These are phyloP conservation scores for Metschnikowia lochheadii DNA, from an alignment of 805 yeast species.

Conservation along the genomic window DNA sequence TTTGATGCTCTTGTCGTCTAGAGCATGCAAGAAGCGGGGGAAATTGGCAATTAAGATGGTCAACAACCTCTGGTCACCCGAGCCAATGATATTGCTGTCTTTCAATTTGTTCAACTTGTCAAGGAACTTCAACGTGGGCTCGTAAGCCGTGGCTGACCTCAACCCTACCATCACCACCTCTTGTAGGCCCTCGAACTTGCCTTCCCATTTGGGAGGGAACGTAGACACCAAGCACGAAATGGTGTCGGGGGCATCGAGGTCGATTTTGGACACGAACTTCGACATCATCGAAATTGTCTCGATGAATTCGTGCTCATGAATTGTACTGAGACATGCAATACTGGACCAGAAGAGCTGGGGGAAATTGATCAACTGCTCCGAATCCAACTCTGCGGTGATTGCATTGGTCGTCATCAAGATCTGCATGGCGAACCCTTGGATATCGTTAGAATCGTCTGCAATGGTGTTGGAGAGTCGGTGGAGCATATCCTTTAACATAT, in stretches of 20 bases:
- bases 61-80: slow-evolving; percentile 62
- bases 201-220: slow-evolving; percentile 96
- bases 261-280: slow-evolving; percentile 82
- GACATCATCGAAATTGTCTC: slow-evolving; percentile 80
- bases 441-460: slow-evolving; percentile 82
- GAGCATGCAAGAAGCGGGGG: slow-evolving; percentile 81
- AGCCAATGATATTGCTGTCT: slow-evolving; percentile 75
- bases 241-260: slow-evolving; percentile 78
- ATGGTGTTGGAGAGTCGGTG: slow-evolving; percentile 90
- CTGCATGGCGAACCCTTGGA: slow-evolving; percentile 96
- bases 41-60: slow-evolving; percentile 72
- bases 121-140: slow-evolving; percentile 66
- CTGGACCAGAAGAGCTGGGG: slow-evolving; percentile 96
- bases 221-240: slow-evolving; percentile 78
- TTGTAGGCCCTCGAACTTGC: slow-evolving; percentile 85
- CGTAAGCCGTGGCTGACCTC: slow-evolving; percentile 75
- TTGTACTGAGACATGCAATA: slow-evolving; percentile 84
- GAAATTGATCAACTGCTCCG: slow-evolving; percentile 73
- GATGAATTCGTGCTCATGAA: slow-evolving; percentile 89
- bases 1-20: slow-evolving; percentile 49
- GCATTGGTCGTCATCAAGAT: slow-evolving; percentile 95
- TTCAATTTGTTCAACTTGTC: slow-evolving; percentile 64
- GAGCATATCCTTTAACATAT: slow-evolving; percentile 89
- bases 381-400: slow-evolving; percentile 76
- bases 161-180: slow-evolving; percentile 76